Evolutionary conservation across 257 asterid genomes (phyloP).

Genomic region (Mitragyna speciosa): DNA sequence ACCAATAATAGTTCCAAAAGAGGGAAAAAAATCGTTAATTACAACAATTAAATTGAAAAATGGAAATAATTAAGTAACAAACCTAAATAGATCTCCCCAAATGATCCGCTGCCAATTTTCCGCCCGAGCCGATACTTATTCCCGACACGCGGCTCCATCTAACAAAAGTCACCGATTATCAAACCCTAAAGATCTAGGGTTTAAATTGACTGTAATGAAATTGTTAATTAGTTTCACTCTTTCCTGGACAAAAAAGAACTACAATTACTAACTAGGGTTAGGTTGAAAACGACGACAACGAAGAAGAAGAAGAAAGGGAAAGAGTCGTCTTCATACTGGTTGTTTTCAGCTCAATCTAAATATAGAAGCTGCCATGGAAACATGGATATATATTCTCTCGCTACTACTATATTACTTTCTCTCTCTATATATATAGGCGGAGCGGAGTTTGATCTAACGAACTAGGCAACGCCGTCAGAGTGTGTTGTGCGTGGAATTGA

Average conservation of each 20-base stretch:
- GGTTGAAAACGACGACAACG: slow-evolving; percentile 18
- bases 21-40: background rate
- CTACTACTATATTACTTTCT: background rate
- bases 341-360: background rate
- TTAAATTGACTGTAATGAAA: background rate
- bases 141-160: slow-evolving; percentile 49
- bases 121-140: slow-evolving; percentile 46
- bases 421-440: background rate
- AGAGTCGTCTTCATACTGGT: background rate
- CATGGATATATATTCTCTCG: background rate
- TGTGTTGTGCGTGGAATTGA: background rate
- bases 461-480: slow-evolving; percentile 17
- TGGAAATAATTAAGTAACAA: background rate
- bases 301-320: slow-evolving; percentile 8
- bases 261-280: slow-evolving; percentile 20
- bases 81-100: slow-evolving; percentile 56
- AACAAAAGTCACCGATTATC: slow-evolving; percentile 4
- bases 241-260: background rate
- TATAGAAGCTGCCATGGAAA: background rate
- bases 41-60: background rate
- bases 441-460: slow-evolving; percentile 5
- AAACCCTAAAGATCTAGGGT: slow-evolving; percentile 25
- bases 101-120: slow-evolving; percentile 53
- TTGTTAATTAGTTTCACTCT: background rate
- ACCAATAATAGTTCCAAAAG: slow-evolving; percentile 1